phyloP scores from a whole-genome alignment of 139 green algal species.

The Pseudopediastrum boryanum region DNA sequence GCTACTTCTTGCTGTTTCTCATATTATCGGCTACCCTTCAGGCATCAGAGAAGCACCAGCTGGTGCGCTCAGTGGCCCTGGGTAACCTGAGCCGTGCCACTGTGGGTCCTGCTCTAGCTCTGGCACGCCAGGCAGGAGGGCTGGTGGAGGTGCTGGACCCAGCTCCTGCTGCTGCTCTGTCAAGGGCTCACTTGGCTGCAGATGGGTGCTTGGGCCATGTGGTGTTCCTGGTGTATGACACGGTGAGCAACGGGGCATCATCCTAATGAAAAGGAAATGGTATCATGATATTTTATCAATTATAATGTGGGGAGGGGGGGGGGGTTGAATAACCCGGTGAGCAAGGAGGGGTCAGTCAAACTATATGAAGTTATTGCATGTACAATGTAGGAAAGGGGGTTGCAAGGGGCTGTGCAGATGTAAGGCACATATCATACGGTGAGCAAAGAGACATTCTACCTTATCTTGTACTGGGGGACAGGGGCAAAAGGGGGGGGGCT shows the following conservation, averaged over 20 bases:
- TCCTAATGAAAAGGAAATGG: background rate
- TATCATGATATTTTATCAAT: background rate
- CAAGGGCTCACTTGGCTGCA: slow-evolving; percentile 56
- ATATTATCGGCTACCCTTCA: background rate
- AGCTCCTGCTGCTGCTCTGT: slow-evolving; percentile 48
- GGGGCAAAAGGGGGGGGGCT: no score
- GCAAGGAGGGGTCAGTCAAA: background rate
- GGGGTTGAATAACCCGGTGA: background rate
- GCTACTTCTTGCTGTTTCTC: no score
- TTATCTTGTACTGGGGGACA: no score
- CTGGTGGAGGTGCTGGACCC: slow-evolving; percentile 55
- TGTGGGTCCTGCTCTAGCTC: slow-evolving; percentile 35
- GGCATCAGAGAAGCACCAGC: slow-evolving; percentile 65
- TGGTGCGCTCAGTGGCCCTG: slow-evolving; percentile 78
- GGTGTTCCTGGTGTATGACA: slow-evolving; percentile 70
- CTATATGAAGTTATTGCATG: no score
- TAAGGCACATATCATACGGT: no score
- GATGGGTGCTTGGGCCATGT: slow-evolving; percentile 80
- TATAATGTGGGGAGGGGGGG: background rate
- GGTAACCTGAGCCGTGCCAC: slow-evolving; percentile 58
- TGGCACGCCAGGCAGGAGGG: slow-evolving; percentile 41
- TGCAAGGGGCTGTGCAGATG: no score
- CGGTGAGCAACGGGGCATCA: slow-evolving; percentile 37
- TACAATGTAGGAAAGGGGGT: no score
- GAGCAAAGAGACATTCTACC: no score